These are phyloP conservation scores for Beauveria rudraprayagi DNA, from an alignment of 2,329 filamentous ascomycete genomes.

Conservation along the genomic window DNA sequence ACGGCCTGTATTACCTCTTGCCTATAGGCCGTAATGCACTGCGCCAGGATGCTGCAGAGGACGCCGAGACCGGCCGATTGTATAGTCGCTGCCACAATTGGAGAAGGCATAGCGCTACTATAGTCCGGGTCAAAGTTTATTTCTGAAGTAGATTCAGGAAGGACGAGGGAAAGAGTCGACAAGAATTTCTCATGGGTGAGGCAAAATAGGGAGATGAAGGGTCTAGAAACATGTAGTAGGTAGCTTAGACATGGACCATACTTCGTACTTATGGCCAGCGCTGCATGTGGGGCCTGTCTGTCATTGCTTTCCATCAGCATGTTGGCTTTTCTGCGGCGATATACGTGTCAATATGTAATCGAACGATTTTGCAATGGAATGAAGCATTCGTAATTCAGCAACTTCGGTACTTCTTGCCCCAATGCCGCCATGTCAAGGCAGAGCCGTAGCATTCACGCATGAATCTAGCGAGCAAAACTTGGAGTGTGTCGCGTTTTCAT, in stretches of 20 bases:
- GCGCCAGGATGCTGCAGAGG: conserved; percentile 65
- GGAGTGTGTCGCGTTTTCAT: neutral
- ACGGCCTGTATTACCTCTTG: conserved; percentile 38
- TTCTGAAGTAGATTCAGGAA: neutral
- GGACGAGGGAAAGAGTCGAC: neutral
- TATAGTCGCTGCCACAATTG: conserved; percentile 51
- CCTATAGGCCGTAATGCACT: conserved; percentile 57
- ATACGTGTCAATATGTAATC: neutral
- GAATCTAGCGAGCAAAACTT: no score
- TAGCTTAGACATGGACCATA: neutral
- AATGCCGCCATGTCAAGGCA: neutral
- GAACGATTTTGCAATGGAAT: neutral
- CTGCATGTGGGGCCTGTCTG: neutral
- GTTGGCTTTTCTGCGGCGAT: neutral
- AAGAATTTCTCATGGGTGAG: neutral
- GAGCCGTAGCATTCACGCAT: neutral
- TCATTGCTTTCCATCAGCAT: neutral
- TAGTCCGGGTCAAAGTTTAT: neutral
- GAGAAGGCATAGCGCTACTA: conserved; percentile 15
- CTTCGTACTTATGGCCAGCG: neutral
- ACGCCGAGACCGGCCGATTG: conserved; percentile 59
- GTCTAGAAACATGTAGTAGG: neutral
- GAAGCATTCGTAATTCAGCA: neutral
- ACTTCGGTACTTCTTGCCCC: neutral
- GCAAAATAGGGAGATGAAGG: neutral